Conservation (phyloP, 2,329 filamentous ascomycete genomes). For the Microcyclospora tardicrescens region DNA sequence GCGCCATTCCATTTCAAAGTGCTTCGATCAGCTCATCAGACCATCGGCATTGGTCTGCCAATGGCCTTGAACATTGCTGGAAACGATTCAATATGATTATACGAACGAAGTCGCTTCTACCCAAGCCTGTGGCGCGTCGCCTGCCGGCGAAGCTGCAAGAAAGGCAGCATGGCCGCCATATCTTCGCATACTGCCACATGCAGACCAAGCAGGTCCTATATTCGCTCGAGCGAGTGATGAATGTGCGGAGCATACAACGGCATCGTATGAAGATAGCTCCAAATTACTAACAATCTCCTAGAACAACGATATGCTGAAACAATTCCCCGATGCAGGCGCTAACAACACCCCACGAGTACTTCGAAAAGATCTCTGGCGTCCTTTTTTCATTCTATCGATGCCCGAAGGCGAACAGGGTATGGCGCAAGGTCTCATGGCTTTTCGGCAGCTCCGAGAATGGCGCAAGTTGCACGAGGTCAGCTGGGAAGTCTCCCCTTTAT, state of each 20-base stretch:
- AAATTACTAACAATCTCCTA: slow-evolving; percentile 16
- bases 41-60: too few species aligned
- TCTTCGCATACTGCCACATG: slow-evolving; percentile 50
- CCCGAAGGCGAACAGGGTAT: slow-evolving; percentile 27
- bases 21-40: too few species aligned
- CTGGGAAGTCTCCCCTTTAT: slow-evolving; percentile 28
- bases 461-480: slow-evolving; percentile 44
- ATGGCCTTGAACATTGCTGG: too few species aligned
- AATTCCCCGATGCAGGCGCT: slow-evolving; percentile 51
- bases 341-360: slow-evolving; percentile 46
- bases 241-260: background rate
- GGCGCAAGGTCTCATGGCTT: slow-evolving; percentile 40
- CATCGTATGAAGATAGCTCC: background rate
- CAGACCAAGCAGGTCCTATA: slow-evolving; percentile 53
- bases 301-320: slow-evolving; percentile 40
- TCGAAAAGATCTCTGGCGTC: slow-evolving; percentile 51
- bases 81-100: too few species aligned
- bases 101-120: too few species aligned
- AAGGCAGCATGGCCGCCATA: slow-evolving; percentile 37
- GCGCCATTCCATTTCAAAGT: too few species aligned
- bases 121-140: background rate
- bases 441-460: slow-evolving; percentile 47
- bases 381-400: slow-evolving; percentile 46
- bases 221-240: slow-evolving; percentile 30
- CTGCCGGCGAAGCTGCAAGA: background rate